Conservation (phyloP, 371 early-diverging fungal genomes). For the Mucor lusitanicus region DNA sequence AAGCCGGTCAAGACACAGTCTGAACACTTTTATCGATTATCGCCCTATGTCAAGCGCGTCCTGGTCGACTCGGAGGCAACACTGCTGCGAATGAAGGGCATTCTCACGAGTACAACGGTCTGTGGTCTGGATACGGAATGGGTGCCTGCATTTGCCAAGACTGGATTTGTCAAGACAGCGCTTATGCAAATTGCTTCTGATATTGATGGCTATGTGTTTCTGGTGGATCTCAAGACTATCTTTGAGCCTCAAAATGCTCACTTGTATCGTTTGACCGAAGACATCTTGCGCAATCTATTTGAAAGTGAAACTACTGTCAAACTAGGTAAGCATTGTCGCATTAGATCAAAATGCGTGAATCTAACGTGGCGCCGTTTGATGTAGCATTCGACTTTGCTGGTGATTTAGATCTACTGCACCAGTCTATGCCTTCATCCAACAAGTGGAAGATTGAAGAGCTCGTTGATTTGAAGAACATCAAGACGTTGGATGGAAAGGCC, state of each 20-base stretch:
- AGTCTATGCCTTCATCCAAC: slow-evolving; percentile 35
- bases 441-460: slow-evolving; percentile 24
- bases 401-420: slow-evolving; percentile 33
- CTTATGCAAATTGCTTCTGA: slow-evolving; percentile 50
- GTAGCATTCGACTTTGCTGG: slow-evolving; percentile 49
- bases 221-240: slow-evolving; percentile 40
- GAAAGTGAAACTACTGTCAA: slow-evolving; percentile 29
- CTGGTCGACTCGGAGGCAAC: slow-evolving; percentile 34
- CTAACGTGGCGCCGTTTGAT: background rate
- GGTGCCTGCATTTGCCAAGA: slow-evolving; percentile 44
- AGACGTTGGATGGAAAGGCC: slow-evolving; percentile 7
- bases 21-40: slow-evolving; percentile 26
- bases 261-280: slow-evolving; percentile 22
- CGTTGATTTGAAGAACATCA: slow-evolving; percentile 31
- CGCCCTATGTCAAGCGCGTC: slow-evolving; percentile 21
- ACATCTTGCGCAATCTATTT: slow-evolving; percentile 31
- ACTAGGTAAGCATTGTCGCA: slow-evolving; percentile 24
- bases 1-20: slow-evolving; percentile 10
- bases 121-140: slow-evolving; percentile 53
- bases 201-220: slow-evolving; percentile 29
- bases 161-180: slow-evolving; percentile 26
- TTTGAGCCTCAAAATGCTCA: slow-evolving; percentile 22
- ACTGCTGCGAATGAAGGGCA: slow-evolving; percentile 26
- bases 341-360: background rate
- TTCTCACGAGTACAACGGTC: slow-evolving; percentile 17